Evolutionary conservation across 225 moss, liverwort and hornwort genomes (phyloP).

Genomic region (Sphagnum tenellum): DNA sequence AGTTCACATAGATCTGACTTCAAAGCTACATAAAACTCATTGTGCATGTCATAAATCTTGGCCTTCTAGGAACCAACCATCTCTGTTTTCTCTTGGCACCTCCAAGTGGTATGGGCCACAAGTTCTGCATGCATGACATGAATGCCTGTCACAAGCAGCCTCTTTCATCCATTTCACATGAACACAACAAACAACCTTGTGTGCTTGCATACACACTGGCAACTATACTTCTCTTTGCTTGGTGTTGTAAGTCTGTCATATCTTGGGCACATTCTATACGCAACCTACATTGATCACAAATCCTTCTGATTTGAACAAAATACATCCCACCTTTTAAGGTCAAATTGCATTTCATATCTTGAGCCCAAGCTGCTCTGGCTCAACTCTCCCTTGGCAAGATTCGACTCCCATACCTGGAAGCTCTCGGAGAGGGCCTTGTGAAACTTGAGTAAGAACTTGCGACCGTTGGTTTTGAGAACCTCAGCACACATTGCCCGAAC

Average conservation of each 20-base stretch:
- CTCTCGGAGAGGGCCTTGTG: too few species aligned
- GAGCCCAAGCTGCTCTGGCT: not conserved
- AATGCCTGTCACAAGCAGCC: constrained; percentile 36
- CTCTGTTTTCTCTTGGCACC: constrained; percentile 95
- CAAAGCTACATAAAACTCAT: constrained; percentile 19
- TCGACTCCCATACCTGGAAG: too few species aligned
- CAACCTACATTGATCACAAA: not conserved
- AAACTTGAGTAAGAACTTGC: too few species aligned
- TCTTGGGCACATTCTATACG: too few species aligned
- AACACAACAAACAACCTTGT: not conserved
- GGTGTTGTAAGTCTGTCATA: too few species aligned
- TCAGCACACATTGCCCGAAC: too few species aligned
- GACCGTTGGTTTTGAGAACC: too few species aligned
- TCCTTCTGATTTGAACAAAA: not conserved
- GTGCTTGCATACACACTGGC: not conserved
- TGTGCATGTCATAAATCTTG: constrained; percentile 95
- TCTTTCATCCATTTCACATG: not conserved
- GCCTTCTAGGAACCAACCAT: constrained; percentile 98
- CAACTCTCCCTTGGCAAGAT: not conserved
- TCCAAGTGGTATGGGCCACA: constrained; percentile 86
- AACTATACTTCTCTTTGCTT: too few species aligned
- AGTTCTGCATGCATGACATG: constrained; percentile 96
- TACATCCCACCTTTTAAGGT: not conserved
- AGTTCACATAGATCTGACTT: too few species aligned
- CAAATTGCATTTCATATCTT: not conserved